A percentile compares a stretch with the other conserved stretches of the same genome.
phyloP scores from a whole-genome alignment of 202 grass and related monocot species.

The Eragrostis tef region DNA sequence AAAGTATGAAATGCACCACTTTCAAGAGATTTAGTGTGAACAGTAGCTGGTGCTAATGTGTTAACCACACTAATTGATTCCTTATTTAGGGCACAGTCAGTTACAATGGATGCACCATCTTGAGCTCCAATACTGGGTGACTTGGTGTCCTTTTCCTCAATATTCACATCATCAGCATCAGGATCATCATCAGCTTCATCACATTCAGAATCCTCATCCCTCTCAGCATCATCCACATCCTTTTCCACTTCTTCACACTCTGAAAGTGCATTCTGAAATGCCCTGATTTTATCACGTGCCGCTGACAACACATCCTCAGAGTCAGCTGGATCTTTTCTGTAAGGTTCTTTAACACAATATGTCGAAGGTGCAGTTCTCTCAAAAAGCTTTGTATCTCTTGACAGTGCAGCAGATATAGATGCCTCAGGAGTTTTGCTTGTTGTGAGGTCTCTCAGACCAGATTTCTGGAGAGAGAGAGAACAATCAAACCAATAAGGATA shows the following conservation, averaged over 20 bases:
- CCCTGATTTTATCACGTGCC: slow-evolving; percentile 86
- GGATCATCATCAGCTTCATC: slow-evolving; percentile 82
- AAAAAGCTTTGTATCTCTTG: slow-evolving; percentile 91
- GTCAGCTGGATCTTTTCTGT: slow-evolving; percentile 85
- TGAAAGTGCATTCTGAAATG: slow-evolving; percentile 74
- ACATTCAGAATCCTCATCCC: slow-evolving; percentile 92
- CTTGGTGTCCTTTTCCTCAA: slow-evolving; percentile 56
- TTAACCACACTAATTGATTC: slow-evolving; percentile 36
- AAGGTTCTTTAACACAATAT: slow-evolving; percentile 85
- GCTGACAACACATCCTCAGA: slow-evolving; percentile 70
- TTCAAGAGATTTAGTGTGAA: slow-evolving; percentile 45
- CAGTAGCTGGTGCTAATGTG: slow-evolving; percentile 16
- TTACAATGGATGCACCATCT: slow-evolving; percentile 34
- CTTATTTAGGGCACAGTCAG: slow-evolving; percentile 37
- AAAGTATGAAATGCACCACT: slow-evolving; percentile 29
- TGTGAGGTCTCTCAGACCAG: slow-evolving; percentile 93
- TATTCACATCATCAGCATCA: slow-evolving; percentile 73
- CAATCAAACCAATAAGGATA: slow-evolving; percentile 31
- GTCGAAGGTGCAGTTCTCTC: slow-evolving; percentile 93
- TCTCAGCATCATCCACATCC: slow-evolving; percentile 75
- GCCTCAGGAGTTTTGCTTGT: slow-evolving; percentile 99
- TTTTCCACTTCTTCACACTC: slow-evolving; percentile 78
- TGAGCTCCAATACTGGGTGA: slow-evolving; percentile 43
- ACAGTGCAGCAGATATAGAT: slow-evolving; percentile 93
- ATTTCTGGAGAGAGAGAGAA: slow-evolving; percentile 63